Percentiles rank a stretch among this genome's conserved stretches.
Conservation (phyloP, 306 rosid genomes). For the Trichosanthes truncata region DNA sequence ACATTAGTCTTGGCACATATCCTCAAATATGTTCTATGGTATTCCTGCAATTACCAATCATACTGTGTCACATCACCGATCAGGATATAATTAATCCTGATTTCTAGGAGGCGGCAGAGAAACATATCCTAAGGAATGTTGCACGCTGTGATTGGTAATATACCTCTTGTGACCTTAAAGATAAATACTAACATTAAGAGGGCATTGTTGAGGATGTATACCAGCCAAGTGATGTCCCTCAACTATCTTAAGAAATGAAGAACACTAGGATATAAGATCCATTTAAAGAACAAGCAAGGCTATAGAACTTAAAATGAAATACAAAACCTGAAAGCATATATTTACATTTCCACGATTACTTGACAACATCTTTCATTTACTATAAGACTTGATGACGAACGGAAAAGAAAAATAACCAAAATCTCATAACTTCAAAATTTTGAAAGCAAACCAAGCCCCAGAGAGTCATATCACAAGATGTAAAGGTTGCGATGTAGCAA, state of each 20-base stretch:
- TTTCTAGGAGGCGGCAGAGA: conserved; percentile 14
- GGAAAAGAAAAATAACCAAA: not conserved
- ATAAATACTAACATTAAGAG: conserved; percentile 1
- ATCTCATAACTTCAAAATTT: not conserved
- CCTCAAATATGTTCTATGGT: conserved; percentile 21
- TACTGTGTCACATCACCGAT: conserved; percentile 24
- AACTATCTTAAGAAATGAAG: not conserved
- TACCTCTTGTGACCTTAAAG: not conserved
- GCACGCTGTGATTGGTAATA: conserved; percentile 24
- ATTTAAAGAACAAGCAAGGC: not conserved
- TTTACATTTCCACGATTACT: not conserved
- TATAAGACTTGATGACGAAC: not conserved
- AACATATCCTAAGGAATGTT: conserved; percentile 20
- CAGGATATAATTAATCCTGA: conserved; percentile 18
- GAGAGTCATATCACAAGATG: not conserved
- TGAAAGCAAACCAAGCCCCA: not conserved
- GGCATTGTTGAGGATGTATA: conserved; percentile 14
- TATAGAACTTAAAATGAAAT: not conserved
- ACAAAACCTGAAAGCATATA: not conserved
- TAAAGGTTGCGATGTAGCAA: not conserved
- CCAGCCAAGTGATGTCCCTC: not conserved
- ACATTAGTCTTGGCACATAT: conserved; percentile 17
- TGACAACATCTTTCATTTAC: no score
- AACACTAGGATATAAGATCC: not conserved
- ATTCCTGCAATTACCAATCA: conserved; percentile 33